Percentiles rank a stretch among this genome's conserved stretches.
Conservation (phyloP, 108 stramenopile species). For the Nannochloropsis oceanica region DNA sequence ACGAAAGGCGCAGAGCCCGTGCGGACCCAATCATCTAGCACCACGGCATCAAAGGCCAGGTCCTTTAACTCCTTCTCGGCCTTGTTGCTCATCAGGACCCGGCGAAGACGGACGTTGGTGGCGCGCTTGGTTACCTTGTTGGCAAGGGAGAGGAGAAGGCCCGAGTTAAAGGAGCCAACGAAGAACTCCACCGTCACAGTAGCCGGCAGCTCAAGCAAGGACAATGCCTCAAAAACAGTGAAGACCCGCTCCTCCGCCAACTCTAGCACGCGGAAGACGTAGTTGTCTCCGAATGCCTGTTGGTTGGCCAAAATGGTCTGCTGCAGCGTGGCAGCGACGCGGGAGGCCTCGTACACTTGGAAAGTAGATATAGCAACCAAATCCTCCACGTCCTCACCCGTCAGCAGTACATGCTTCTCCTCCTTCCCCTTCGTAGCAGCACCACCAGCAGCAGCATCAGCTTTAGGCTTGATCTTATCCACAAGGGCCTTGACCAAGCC, state of each 20-base stretch:
- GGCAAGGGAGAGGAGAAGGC: background rate
- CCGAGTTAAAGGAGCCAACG: background rate
- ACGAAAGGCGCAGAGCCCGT: background rate
- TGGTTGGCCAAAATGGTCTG: background rate
- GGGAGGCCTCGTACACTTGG: background rate
- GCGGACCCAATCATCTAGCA: background rate
- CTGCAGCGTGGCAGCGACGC: background rate
- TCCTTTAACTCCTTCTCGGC: background rate
- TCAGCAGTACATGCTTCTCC: background rate
- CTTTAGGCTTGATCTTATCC: background rate
- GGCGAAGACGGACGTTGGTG: background rate
- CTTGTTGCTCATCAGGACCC: background rate
- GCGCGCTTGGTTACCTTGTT: background rate
- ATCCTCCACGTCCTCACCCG: background rate
- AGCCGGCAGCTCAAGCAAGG: background rate
- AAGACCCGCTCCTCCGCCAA: background rate
- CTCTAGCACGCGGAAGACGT: background rate
- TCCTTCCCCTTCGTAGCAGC: background rate
- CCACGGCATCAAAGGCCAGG: background rate
- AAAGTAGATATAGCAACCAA: background rate
- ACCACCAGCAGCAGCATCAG: background rate
- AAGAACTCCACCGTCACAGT: background rate
- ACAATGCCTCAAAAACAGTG: background rate
- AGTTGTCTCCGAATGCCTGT: background rate
- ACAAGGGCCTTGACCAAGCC: background rate